Percentiles rank a stretch among this genome's conserved stretches.
These are phyloP conservation scores for Halteria grandinella DNA, from an alignment of 73 alveolate genomes.

Conservation along the genomic window DNA sequence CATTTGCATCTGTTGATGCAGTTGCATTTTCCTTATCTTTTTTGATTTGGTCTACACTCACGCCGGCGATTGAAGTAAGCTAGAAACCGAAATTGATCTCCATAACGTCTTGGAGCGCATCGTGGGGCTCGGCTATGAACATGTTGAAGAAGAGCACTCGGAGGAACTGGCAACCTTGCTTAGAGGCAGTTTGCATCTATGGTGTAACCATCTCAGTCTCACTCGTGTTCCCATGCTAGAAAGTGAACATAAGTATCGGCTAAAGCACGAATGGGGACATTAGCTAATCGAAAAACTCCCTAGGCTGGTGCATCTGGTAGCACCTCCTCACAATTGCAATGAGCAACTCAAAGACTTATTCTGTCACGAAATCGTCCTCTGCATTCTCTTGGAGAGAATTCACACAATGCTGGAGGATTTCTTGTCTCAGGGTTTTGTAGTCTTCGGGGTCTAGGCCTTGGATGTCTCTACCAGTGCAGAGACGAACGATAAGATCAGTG, in stretches of 20 bases:
- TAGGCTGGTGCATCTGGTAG: slow-evolving; percentile 27
- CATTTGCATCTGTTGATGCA: background rate
- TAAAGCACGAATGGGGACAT: slow-evolving; percentile 29
- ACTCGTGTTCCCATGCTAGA: slow-evolving; percentile 11
- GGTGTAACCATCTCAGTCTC: too few relatives aligned
- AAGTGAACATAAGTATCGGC: slow-evolving; percentile 13
- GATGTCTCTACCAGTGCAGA: slow-evolving; percentile 1
- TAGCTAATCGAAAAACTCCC: slow-evolving; percentile 17
- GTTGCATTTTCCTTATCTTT: background rate
- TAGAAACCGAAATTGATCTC: slow-evolving; percentile 50
- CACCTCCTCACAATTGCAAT: slow-evolving; percentile 43
- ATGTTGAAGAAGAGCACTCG: slow-evolving; percentile 8
- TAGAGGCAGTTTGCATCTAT: too few relatives aligned
- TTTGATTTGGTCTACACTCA: slow-evolving; percentile 12
- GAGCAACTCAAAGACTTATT: slow-evolving; percentile 26
- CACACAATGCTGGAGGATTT: slow-evolving; percentile 36
- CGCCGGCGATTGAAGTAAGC: slow-evolving; percentile 35
- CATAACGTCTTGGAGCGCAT: slow-evolving; percentile 48
- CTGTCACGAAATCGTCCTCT: slow-evolving; percentile 35
- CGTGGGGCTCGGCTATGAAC: slow-evolving; percentile 46
- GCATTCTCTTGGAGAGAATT: slow-evolving; percentile 5
- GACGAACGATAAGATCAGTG: slow-evolving; percentile 32
- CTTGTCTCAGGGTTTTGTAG: background rate
- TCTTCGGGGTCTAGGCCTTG: background rate
- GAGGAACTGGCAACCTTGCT: slow-evolving; percentile 35